phyloP scores from a whole-genome alignment of 257 asterid species.

The Solanum piurae region DNA sequence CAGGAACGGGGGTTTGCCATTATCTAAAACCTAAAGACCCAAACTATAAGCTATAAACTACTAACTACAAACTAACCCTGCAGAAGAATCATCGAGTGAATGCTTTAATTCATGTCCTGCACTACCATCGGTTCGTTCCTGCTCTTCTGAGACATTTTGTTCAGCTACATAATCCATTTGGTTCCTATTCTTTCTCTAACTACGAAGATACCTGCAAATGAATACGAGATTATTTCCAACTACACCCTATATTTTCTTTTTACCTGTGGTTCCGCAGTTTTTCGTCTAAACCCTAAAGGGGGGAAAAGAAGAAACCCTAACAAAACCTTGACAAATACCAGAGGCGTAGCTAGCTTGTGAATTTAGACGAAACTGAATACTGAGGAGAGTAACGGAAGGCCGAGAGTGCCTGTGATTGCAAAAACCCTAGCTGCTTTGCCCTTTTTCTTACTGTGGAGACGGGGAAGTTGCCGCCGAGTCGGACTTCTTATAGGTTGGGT shows the following conservation, averaged over 20 bases:
- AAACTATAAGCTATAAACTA: slow-evolving; percentile 8
- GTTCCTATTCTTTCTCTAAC: slow-evolving; percentile 43
- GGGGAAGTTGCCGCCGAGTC: neutral
- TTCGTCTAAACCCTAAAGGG: neutral
- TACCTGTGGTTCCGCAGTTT: slow-evolving; percentile 11
- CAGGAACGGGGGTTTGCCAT: slow-evolving; percentile 15
- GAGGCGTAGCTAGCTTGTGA: neutral
- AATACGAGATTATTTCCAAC: slow-evolving; percentile 30
- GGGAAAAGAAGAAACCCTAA: slow-evolving; percentile 1
- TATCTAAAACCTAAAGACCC: slow-evolving; percentile 1
- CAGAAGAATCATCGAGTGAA: slow-evolving; percentile 61
- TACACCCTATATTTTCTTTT: neutral
- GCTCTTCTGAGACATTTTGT: slow-evolving; percentile 44
- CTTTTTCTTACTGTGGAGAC: neutral
- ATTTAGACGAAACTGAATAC: neutral
- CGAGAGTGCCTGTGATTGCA: neutral
- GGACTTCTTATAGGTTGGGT: neutral
- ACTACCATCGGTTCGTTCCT: slow-evolving; percentile 81
- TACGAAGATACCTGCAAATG: slow-evolving; percentile 49
- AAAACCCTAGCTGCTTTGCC: neutral
- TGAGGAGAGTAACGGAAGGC: neutral
- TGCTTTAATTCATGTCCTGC: slow-evolving; percentile 62
- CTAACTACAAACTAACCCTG: slow-evolving; percentile 97
- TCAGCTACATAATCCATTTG: slow-evolving; percentile 79
- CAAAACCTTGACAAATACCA: neutral